A percentile compares a stretch with the other conserved stretches of the same genome.
These are phyloP conservation scores for Chaetomium olivaceum DNA, from an alignment of 2,329 filamentous ascomycete genomes.

Conservation along the genomic window DNA sequence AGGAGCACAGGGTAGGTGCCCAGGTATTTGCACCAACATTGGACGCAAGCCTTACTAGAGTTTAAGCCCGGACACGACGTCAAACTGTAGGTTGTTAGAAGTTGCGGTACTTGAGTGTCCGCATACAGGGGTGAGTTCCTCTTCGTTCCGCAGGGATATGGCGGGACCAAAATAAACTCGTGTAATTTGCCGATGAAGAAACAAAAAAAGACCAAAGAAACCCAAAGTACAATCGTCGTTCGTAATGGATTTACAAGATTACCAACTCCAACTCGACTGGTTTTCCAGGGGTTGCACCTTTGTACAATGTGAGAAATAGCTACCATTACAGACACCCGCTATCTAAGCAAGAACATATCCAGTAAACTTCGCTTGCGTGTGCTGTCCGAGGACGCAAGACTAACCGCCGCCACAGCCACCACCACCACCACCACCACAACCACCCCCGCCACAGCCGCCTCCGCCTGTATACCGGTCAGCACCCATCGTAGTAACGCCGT, in stretches of 20 bases:
- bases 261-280: neutral
- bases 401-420: conserved; percentile 3
- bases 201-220: neutral
- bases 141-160: neutral
- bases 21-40: neutral
- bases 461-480: neutral
- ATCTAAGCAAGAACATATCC: neutral
- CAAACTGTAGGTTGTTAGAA: neutral
- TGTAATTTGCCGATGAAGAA: neutral
- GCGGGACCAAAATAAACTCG: neutral
- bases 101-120: neutral
- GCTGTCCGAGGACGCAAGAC: neutral
- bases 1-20: neutral
- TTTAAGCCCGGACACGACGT: neutral
- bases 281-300: neutral
- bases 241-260: neutral
- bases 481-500: neutral
- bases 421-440: conserved; percentile 11
- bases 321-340: neutral
- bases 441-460: conserved; percentile 5
- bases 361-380: neutral
- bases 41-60: neutral
- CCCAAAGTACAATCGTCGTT: neutral
- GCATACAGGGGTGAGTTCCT: neutral
- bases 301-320: too few relatives aligned